Evolutionary conservation across 805 yeast genomes (phyloP).

Genomic region (Lachancea fermentati): DNA sequence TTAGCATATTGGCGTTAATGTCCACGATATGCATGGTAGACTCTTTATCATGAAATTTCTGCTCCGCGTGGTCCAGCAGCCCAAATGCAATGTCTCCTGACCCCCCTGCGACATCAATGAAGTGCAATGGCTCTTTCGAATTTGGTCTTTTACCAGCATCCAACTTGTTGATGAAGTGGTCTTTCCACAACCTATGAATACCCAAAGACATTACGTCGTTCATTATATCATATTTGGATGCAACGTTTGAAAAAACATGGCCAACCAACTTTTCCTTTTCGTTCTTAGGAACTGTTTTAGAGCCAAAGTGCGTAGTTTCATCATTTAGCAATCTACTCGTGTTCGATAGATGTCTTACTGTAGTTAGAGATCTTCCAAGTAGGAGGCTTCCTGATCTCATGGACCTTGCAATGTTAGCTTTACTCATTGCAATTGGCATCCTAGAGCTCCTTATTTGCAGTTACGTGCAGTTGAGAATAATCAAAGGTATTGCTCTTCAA

Average conservation of each 20-base stretch:
- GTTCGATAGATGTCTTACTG: not conserved
- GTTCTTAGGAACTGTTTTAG: conserved; percentile 67
- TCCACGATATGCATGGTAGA: conserved; percentile 89
- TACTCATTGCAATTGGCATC: too few relatives aligned
- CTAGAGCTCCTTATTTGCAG: too few relatives aligned
- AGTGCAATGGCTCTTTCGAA: conserved; percentile 65
- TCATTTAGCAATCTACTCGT: not conserved
- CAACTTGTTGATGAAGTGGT: conserved; percentile 76
- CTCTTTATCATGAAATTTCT: conserved; percentile 63
- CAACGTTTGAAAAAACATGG: conserved; percentile 90
- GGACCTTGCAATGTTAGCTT: too few relatives aligned
- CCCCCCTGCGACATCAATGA: conserved; percentile 97
- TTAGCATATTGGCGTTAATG: conserved; percentile 93
- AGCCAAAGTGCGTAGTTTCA: conserved; percentile 88
- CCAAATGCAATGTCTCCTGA: conserved; percentile 98
- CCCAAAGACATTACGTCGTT: conserved; percentile 98
- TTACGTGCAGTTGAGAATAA: too few relatives aligned
- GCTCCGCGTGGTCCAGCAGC: conserved; percentile 82
- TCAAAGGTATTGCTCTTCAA: too few relatives aligned
- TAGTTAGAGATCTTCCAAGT: too few relatives aligned
- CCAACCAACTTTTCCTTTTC: conserved; percentile 82
- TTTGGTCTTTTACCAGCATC: conserved; percentile 95
- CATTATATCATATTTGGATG: conserved; percentile 91
- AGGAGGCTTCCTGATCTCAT: too few relatives aligned
- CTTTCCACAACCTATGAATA: conserved; percentile 91